Evolutionary conservation across 2,329 filamentous ascomycete species (phyloP).

Genomic region (Tolypocladium ophioglossoides): DNA sequence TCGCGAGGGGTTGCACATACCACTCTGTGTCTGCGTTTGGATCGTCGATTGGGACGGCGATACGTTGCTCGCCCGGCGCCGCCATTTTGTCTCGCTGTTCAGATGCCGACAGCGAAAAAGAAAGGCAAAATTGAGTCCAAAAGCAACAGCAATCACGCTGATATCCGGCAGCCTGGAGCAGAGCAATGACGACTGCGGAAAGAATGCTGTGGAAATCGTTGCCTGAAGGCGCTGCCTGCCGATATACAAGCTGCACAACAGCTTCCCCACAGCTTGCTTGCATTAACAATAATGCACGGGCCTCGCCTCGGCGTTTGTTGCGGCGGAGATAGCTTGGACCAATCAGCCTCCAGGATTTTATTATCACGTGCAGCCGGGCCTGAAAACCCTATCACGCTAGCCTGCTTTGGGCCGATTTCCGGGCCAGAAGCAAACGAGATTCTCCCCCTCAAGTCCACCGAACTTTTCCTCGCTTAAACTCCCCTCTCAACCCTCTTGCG

Average conservation of each 20-base stretch:
- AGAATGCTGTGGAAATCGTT: not conserved
- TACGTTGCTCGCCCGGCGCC: constrained; percentile 51
- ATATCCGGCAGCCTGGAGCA: not conserved
- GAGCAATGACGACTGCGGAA: not conserved
- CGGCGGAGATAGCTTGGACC: constrained; percentile 2
- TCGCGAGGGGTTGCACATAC: constrained; percentile 34
- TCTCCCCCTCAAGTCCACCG: constrained; percentile 25
- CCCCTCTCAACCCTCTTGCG: constrained; percentile 35
- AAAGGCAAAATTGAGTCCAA: not conserved
- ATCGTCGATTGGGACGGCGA: constrained; percentile 80
- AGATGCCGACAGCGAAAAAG: not conserved
- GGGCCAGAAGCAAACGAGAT: constrained; percentile 22
- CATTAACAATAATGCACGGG: constrained; percentile 4
- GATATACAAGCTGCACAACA: constrained; percentile 4
- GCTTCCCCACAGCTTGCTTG: constrained; percentile 1
- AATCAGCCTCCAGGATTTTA: constrained; percentile 6
- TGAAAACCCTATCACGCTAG: constrained; percentile 28
- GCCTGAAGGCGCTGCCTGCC: not conserved
- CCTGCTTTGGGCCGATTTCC: constrained; percentile 25
- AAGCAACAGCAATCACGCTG: not conserved
- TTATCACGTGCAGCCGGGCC: constrained; percentile 26
- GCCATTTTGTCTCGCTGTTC: constrained; percentile 34
- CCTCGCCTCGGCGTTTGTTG: not conserved
- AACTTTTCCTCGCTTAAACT: constrained; percentile 41
- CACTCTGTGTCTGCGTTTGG: constrained; percentile 98